These are phyloP conservation scores for Bretziella fagacearum DNA, from an alignment of 2,329 filamentous ascomycete genomes.

Conservation along the genomic window DNA sequence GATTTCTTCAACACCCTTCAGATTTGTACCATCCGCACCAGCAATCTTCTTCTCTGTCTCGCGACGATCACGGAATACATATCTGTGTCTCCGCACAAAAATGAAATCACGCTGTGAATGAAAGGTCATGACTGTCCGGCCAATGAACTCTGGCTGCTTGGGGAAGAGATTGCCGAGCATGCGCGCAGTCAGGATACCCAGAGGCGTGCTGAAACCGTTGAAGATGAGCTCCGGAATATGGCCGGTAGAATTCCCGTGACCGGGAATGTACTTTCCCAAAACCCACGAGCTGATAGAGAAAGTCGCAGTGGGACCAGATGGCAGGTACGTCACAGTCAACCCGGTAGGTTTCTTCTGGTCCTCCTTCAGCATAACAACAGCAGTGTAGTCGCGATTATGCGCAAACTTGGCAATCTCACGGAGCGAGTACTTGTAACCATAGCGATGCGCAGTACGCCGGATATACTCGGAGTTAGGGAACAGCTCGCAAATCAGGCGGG, in stretches of 20 bases:
- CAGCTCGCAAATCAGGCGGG: slow-evolving; percentile 56
- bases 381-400: slow-evolving; percentile 62
- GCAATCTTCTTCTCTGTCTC: slow-evolving; percentile 74
- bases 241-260: slow-evolving; percentile 73
- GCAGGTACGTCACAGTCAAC: slow-evolving; percentile 69
- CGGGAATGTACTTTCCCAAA: slow-evolving; percentile 70
- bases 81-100: slow-evolving; percentile 78
- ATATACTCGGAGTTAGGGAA: slow-evolving; percentile 85
- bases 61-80: slow-evolving; percentile 80
- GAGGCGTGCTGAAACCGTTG: slow-evolving; percentile 87
- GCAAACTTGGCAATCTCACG: slow-evolving; percentile 82
- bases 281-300: slow-evolving; percentile 85
- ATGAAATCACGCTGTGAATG: slow-evolving; percentile 96
- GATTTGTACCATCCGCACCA: slow-evolving; percentile 61
- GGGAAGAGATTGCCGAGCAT: slow-evolving; percentile 51
- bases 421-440: slow-evolving; percentile 79
- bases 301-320: slow-evolving; percentile 76
- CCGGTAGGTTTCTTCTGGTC: slow-evolving; percentile 73
- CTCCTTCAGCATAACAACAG: slow-evolving; percentile 72
- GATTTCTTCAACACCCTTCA: slow-evolving; percentile 73
- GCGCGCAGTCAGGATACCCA: slow-evolving; percentile 74
- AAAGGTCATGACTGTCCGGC: slow-evolving; percentile 76
- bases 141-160: slow-evolving; percentile 62
- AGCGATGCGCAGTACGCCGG: slow-evolving; percentile 64
- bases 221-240: slow-evolving; percentile 82